phyloP scores from a whole-genome alignment of 73 alveolate genomes.

The Blepharisma stoltei region DNA sequence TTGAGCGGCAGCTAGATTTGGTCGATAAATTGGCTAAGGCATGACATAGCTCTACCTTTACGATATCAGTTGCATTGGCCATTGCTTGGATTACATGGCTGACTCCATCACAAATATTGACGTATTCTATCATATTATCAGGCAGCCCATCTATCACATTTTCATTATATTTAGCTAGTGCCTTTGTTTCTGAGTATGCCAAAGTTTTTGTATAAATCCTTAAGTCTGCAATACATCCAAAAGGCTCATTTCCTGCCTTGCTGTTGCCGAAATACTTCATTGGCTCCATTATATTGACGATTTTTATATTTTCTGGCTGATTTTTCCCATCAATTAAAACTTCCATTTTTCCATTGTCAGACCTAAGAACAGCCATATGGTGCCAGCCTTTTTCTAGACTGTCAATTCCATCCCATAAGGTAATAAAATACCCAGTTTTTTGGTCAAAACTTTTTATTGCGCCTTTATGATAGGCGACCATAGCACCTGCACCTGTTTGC shows the following conservation, averaged over 20 bases:
- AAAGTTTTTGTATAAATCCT: background rate
- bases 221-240: constrained; percentile 7
- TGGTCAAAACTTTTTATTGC: background rate
- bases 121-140: constrained; percentile 1
- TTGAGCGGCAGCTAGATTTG: constrained; percentile 7
- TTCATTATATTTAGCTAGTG: background rate
- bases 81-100: background rate
- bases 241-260: constrained; percentile 9
- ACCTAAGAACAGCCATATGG: background rate
- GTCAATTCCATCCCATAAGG: constrained; percentile 1
- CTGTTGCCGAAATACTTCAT: constrained; percentile 12
- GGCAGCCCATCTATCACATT: background rate
- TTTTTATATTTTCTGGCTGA: background rate
- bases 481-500: constrained; percentile 18
- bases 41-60: background rate
- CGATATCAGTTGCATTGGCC: background rate
- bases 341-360: background rate
- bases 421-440: background rate
- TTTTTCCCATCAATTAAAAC: background rate
- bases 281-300: background rate
- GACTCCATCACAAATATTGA: background rate
- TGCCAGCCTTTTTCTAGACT: constrained; percentile 23
- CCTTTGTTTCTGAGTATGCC: background rate
- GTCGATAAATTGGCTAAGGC: background rate
- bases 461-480: background rate